phyloP scores from a whole-genome alignment of 192 early-diverging fungal genomes.

The Coemansia sp. region DNA sequence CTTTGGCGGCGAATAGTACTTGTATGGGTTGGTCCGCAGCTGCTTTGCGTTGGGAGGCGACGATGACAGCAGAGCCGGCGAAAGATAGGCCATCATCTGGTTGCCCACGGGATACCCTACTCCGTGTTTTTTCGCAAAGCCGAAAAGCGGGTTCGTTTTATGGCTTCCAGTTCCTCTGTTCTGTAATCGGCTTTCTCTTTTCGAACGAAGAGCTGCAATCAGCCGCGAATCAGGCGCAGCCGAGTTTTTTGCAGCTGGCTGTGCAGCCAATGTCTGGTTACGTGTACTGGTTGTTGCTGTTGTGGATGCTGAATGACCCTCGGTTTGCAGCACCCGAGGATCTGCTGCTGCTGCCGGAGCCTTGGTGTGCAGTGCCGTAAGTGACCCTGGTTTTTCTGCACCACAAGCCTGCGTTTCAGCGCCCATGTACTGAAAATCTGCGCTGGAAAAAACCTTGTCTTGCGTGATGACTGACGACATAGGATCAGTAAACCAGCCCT shows the following conservation, averaged over 20 bases:
- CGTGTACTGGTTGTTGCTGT: no score
- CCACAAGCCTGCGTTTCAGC: background rate
- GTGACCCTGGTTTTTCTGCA: background rate
- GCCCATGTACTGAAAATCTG: no score
- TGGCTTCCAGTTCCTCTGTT: conserved; percentile 20
- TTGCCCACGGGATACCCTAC: conserved; percentile 45
- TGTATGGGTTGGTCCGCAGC: conserved; percentile 48
- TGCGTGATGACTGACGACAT: conserved; percentile 37
- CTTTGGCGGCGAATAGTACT: conserved; percentile 54
- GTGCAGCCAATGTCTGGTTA: no score
- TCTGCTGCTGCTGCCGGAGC: no score
- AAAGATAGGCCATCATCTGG: conserved; percentile 35
- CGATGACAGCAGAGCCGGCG: conserved; percentile 47
- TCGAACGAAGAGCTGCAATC: conserved; percentile 21
- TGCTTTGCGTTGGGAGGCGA: conserved; percentile 51
- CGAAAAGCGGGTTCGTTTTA: conserved; percentile 30
- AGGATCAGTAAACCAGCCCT: conserved; percentile 49
- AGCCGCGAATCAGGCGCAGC: conserved; percentile 25
- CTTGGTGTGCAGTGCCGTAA: no score
- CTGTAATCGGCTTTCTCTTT: conserved; percentile 22
- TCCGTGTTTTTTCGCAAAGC: conserved; percentile 52
- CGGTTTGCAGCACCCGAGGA: no score
- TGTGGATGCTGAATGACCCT: no score
- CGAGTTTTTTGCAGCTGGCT: no score
- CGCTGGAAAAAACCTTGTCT: conserved; percentile 11